phyloP scores from a whole-genome alignment of 2,329 filamentous ascomycete genomes.

The Rhinocladiella mackenziei region DNA sequence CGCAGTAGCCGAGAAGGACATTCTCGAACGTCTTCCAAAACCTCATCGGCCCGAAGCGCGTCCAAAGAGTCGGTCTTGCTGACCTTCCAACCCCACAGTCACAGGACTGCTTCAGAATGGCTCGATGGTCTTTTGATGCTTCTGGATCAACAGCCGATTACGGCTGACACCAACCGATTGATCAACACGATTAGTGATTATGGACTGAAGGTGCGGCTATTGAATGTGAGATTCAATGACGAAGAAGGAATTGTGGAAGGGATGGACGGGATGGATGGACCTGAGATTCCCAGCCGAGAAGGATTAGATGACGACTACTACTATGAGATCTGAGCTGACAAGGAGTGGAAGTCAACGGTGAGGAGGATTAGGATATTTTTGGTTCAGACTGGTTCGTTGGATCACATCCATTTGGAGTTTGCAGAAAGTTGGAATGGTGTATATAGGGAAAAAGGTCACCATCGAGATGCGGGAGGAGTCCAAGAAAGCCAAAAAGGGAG shows the following conservation, averaged over 20 bases:
- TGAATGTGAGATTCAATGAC: slow-evolving; percentile 89
- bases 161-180: slow-evolving; percentile 89
- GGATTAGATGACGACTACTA: slow-evolving; percentile 90
- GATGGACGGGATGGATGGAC: slow-evolving; percentile 47
- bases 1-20: slow-evolving; percentile 32
- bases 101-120: slow-evolving; percentile 90
- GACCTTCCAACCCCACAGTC: slow-evolving; percentile 74
- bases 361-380: background rate
- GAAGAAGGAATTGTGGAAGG: slow-evolving; percentile 63
- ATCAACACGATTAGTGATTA: slow-evolving; percentile 83
- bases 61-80: slow-evolving; percentile 69
- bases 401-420: too few relatives aligned
- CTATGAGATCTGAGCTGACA: slow-evolving; percentile 56
- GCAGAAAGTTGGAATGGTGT: too few relatives aligned
- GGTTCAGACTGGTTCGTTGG: too few relatives aligned
- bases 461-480: too few relatives aligned
- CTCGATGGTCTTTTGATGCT: slow-evolving; percentile 93
- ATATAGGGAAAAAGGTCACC: too few relatives aligned
- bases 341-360: background rate
- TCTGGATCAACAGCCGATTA: slow-evolving; percentile 90
- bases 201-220: slow-evolving; percentile 82
- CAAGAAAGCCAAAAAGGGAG: too few relatives aligned
- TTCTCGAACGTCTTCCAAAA: slow-evolving; percentile 31
- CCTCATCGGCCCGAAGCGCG: slow-evolving; percentile 22
- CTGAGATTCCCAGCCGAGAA: slow-evolving; percentile 73